Base-by-base conservation (phyloP, 495 filamentous ascomycete species). In the Halenospora varia region DNA sequence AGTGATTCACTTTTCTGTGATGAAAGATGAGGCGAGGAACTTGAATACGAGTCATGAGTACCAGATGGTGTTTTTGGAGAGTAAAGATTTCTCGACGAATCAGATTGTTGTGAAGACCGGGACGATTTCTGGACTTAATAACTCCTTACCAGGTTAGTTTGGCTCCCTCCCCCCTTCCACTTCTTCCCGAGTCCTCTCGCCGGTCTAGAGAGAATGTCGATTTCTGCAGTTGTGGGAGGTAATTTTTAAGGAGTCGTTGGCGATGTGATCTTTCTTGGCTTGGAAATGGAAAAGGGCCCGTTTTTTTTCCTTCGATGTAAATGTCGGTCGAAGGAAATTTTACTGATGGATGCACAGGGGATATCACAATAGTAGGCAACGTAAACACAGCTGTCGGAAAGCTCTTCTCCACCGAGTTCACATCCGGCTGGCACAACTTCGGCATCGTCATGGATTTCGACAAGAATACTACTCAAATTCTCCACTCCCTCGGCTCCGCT, bases 71-170 rank as follows among this genome's bases (percentile, higher is more conserved):
- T 80, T 79, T 53, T 67, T 80, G 2, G 77, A 79, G 57, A 70
- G 65, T 54, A 63, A 66, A 25, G 75, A 74, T 61, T 80, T 75
- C 56, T 71, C 66, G 63, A 74, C 73, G 8, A 78, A 79, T 53
- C 71, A 78, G 55, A 67, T 77, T 62, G 75, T 73, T 6, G 59
- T 80, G 18, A 79, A 77, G 70, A 76, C 75, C 2, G 77, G 77
- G 25, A 73, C 68, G 10, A 68, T 76, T 54, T 58, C 70, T n/a
- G 60, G 63, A 22, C 72, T 35, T 4, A 35, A 13, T 35, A 35
- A 4, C 13, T 35, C 13, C 29, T 35, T 35, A 35, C 13, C 13
- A 4, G 4, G 4, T 13, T 35, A 6, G 29, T 35, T 35, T 35
- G 29, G 40, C n/a, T n/a, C n/a, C n/a, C n/a, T n/a, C n/a, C n/a